Conservation (phyloP, 2,329 filamentous ascomycete genomes). For the Ceratocystis huliohia region DNA sequence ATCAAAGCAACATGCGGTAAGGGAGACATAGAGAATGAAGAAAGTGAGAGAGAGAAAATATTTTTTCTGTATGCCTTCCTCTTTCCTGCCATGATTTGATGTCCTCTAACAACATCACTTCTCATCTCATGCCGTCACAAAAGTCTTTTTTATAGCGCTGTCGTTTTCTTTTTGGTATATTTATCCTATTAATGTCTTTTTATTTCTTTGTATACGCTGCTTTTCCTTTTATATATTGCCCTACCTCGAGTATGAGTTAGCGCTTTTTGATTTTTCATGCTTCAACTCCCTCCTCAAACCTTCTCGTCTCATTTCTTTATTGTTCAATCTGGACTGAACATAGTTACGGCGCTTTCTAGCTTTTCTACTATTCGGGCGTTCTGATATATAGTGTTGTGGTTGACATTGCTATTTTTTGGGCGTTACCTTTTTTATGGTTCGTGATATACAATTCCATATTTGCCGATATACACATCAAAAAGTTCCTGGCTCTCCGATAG, state of each 20-base stretch:
- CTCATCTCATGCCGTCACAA: too few relatives aligned
- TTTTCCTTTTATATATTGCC: not conserved
- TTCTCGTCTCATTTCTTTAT: not conserved
- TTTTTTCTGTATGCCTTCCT: too few relatives aligned
- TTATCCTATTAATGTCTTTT: too few relatives aligned
- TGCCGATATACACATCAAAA: not conserved
- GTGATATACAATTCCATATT: not conserved
- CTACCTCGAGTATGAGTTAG: too few relatives aligned
- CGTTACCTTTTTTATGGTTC: not conserved
- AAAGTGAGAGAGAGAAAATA: too few relatives aligned
- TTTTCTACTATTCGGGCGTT: not conserved
- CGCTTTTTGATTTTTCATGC: not conserved
- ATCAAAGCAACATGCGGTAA: constrained; percentile 44
- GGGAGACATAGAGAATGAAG: not conserved
- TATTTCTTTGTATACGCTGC: too few relatives aligned
- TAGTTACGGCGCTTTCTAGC: not conserved
- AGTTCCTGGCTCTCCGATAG: not conserved
- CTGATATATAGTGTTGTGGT: not conserved
- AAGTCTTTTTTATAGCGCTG: too few relatives aligned
- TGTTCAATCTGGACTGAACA: not conserved
- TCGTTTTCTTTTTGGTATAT: too few relatives aligned
- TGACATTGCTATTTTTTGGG: not conserved
- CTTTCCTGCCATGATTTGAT: too few relatives aligned
- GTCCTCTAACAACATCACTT: too few relatives aligned
- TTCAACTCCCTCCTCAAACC: not conserved